phyloP scores from a whole-genome alignment of 148 eudicot species.

The Amaranthus palmeri region DNA sequence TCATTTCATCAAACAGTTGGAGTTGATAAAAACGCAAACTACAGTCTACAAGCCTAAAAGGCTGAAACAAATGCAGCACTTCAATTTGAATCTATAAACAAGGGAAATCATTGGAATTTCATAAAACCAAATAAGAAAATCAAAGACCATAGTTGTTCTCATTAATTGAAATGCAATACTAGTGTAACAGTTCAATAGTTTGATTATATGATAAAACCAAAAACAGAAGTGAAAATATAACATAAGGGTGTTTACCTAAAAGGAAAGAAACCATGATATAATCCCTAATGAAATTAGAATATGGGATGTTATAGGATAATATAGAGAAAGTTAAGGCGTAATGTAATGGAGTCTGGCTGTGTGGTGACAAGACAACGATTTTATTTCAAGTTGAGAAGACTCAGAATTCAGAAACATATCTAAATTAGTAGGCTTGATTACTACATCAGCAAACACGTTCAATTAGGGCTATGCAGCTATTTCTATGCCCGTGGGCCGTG shows the following conservation, averaged over 20 bases:
- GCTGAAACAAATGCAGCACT: background rate
- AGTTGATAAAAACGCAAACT: background rate
- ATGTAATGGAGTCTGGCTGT: background rate
- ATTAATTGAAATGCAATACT: background rate
- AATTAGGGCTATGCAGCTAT: no score
- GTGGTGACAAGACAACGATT: no score
- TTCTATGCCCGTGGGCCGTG: no score
- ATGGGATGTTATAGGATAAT: background rate
- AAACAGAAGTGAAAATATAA: background rate
- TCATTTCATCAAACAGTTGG: conserved; percentile 34
- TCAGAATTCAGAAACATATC: no score
- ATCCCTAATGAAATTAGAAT: background rate
- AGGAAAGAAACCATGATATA: background rate
- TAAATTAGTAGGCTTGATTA: no score
- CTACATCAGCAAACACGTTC: no score
- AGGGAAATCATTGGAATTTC: background rate
- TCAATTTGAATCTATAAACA: background rate
- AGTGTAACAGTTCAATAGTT: background rate
- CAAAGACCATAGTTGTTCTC: background rate
- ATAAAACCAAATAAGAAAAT: background rate
- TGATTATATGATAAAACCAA: background rate
- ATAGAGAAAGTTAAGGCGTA: background rate
- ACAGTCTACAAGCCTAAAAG: background rate
- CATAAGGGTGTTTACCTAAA: background rate
- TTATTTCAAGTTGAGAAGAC: no score